Conservation (phyloP, 352 stramenopile species). For the Globisporangium uncinulatum region DNA sequence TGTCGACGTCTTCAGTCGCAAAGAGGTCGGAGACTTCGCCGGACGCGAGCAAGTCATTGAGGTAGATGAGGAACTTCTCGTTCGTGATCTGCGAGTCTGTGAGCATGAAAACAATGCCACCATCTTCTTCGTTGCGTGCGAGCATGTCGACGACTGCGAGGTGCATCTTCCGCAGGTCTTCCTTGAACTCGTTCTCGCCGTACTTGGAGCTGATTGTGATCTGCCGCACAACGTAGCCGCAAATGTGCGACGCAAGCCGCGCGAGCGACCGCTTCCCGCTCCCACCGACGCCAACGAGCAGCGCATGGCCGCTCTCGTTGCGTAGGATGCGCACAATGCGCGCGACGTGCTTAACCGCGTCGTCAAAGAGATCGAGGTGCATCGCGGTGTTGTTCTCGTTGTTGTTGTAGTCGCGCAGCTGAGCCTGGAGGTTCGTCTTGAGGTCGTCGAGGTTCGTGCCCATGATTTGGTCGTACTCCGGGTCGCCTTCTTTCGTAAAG, state of each 20-base stretch:
- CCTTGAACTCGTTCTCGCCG: constrained; percentile 94
- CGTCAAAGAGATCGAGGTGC: constrained; percentile 96
- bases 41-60: constrained; percentile 93
- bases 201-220: constrained; percentile 96
- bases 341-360: constrained; percentile 95
- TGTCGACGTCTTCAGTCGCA: constrained; percentile 91
- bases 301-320: constrained; percentile 85
- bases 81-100: constrained; percentile 96
- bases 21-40: constrained; percentile 95
- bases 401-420: constrained; percentile 93
- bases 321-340: constrained; percentile 93
- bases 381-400: constrained; percentile 96
- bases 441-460: constrained; percentile 87
- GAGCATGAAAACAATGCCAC: constrained; percentile 92
- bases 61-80: constrained; percentile 95
- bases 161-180: constrained; percentile 94
- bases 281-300: constrained; percentile 93
- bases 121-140: constrained; percentile 75
- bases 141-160: constrained; percentile 91
- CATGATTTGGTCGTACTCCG: constrained; percentile 92
- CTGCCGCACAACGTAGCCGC: constrained; percentile 86
- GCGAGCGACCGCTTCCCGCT: constrained; percentile 93
- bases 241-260: constrained; percentile 92
- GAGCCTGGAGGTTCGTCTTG: constrained; percentile 82
- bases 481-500: constrained; percentile 92